These are phyloP conservation scores for Daedaleopsis nitida DNA, from an alignment of 768 basidiomycete genomes.

Conservation along the genomic window DNA sequence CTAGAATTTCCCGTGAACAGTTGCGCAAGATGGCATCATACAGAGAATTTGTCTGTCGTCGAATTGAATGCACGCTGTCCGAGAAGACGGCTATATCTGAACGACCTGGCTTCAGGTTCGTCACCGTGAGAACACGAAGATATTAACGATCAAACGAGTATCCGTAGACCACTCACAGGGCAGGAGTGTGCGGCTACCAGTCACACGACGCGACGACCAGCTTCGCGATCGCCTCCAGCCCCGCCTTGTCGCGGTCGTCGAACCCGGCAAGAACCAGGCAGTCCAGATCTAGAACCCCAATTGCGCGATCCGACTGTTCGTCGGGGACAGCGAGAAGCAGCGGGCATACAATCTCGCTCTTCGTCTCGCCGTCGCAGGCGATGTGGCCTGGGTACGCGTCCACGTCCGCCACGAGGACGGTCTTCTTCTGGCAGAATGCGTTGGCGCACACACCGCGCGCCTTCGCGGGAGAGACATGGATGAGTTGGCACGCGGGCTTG, in stretches of 20 bases:
- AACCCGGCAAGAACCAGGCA: conserved; percentile 75
- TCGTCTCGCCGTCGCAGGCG: conserved; percentile 89
- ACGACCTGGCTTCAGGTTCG: too few relatives aligned
- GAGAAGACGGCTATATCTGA: too few relatives aligned
- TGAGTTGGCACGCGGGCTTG: conserved; percentile 88
- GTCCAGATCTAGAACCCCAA: conserved; percentile 79
- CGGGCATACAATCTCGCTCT: conserved; percentile 89
- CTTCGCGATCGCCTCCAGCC: conserved; percentile 71
- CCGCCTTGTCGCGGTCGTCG: conserved; percentile 72
- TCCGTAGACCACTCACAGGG: background rate
- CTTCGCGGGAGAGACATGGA: conserved; percentile 55
- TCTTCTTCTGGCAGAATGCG: conserved; percentile 57
- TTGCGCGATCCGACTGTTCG: conserved; percentile 15
- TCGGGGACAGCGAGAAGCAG: conserved; percentile 37
- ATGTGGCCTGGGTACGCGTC: conserved; percentile 89
- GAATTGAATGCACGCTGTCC: too few relatives aligned
- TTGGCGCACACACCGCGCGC: conserved; percentile 85
- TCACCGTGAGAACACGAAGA: too few relatives aligned
- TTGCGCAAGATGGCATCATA: too few relatives aligned
- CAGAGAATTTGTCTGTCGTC: too few relatives aligned
- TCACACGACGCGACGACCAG: conserved; percentile 65
- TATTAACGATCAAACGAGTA: too few relatives aligned
- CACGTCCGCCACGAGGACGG: conserved; percentile 77
- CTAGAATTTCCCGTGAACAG: too few relatives aligned
- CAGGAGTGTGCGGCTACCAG: conserved; percentile 45